Base-by-base conservation (phyloP, 1,284 basidiomycete genomes). In the Ganoderma lucidum region DNA sequence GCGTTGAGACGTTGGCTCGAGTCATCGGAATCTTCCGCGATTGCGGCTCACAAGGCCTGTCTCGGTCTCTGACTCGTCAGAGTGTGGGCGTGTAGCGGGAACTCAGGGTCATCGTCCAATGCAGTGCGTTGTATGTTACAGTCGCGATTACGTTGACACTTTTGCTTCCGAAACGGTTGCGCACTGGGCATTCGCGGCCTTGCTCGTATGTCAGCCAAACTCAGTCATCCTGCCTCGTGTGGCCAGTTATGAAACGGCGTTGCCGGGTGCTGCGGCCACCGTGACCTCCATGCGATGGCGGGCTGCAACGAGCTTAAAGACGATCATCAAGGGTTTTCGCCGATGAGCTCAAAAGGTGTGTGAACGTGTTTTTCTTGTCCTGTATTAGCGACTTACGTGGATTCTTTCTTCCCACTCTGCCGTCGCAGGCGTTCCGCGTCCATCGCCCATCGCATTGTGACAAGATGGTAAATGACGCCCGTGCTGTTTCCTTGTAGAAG, bases 401-500 rank as follows among this genome's bases (percentile, higher is more conserved):
- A 60, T 60, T 37, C n/a, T 23, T 60, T 17, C 37, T 28, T n/a
- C 19, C 19, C 45, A 41, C 35, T 41, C 10, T 37, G 17, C 10
- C 23, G 37, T 64, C 37, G 58, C 42, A 64, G 62, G 61, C 65
- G 67, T 68, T 63, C 48, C 28, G 53, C 53, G 58, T 60, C 39
- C 32, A 10, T 60, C 39, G 62, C 64, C 64, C 72, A 73, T 67
- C 70, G 70, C 71, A 63, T 71, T 65, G 60, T 61, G 71, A 67
- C 45, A 58, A 61, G 8, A 35, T 64, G 58, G 41, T 65, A 56
- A 51, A 19, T 37, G 48, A 59, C 63, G 62, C 69, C 67, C 67
- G 53, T 17, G 3, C 67, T 70, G 70, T 71, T 55, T 64, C 68
- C 68, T 67, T 73, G 72, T 73, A 68, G 68, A 71, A 71, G 67